Base-by-base conservation (phyloP, 192 early-diverging fungal species). In the Umbelopsis vinacea region DNA sequence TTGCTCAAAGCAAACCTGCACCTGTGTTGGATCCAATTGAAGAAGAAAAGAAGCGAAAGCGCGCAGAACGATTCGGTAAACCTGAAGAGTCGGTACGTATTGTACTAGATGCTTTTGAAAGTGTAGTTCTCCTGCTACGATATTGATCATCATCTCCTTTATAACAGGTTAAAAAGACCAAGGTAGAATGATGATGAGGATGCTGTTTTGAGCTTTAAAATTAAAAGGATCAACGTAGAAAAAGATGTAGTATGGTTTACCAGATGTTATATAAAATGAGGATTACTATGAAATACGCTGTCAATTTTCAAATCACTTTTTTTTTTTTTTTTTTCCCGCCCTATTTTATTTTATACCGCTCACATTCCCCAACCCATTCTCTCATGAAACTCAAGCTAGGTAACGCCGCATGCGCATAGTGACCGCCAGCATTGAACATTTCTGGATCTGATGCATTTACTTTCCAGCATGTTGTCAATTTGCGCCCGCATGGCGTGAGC, bases 21-120 rank as follows among this genome's bases (percentile, higher is more conserved):
- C 11, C 52, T 9, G 67, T 43, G 15, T 29, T 82, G 21, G 74
- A 74, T 55, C 66, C 80, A 29, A 84, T 75, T 7, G 86, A 89
- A 66, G 87, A 91, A 72, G 89, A 89, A 70, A 89, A 87, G 81
- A 88, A 87, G 73, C 77, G 86, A 77, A 89, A 91, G 67, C 83
- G 89, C 21, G 84, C 85, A 23, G 87, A 84, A 33, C 77, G 85
- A 66, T 91, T 91, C 75, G 85, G 85, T 12, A 50, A 43, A 11
- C 35, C 50, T 47, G 53, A n/a, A 9, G 46, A 63, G 29, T 29
- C 57, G 26, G 57, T 63, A 37, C 15, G 57, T 63, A 35, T 37
- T 12, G 15, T 4, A 19, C 8, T 24, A 3, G n/a, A 37, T 17
- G 33, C 0, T 57, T 57, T 29, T n/a, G n/a, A 29, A 29, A 29